Evolutionary conservation across 1,284 basidiomycete genomes (phyloP), one percentile per base, ranked within the genome.

Genomic region (Sporisorium reilianum): DNA sequence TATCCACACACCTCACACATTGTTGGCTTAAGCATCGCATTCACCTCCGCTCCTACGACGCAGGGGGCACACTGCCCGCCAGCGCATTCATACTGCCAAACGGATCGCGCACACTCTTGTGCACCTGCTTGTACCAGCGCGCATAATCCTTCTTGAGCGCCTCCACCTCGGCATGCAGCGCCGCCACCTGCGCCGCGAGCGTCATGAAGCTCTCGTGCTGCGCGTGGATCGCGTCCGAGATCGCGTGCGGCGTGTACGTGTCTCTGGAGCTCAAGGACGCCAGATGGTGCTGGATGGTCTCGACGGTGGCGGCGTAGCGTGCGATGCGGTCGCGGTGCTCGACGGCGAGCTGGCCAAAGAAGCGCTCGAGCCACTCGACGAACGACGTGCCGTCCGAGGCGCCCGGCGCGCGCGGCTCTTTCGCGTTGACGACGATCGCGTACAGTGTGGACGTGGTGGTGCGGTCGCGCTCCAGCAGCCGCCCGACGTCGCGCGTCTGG

Each of bases 191-290:
- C 25, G 70, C 69, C n/a, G 83, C 82, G 28, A 84, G 48, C 10
- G 74, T 69, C 82, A 84, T 84, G 48, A 84, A 84, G 22, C 68
- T 73, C 12, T 73, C 60, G 48, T 84, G 81, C 53, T 84, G 83
- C 3, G 78, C 68, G 6, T 77, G 74, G 52, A 84, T 82, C 5
- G 75, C 73, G 44, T 84, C 77, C 14, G 72, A 69, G 44, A 84
- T 84, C 22, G 70, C 77, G 23, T 79, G 75, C 0, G 81, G 81
- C 3, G 78, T 77, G 38, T 80, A 76, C 28, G 71, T 69, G 40
- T 81, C 79, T 12, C 71, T 56, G n/a, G 63, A 55, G 20, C 63
- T 70, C 25, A 82, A 42, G n/a, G 70, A 66, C 20, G 67, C 50
- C 7, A 84, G 62, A 41, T 84, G 81, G 8, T 77, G 76, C 46